phyloP scores from a whole-genome alignment of 345 rosid species.

The Hibiscus tridactylites region DNA sequence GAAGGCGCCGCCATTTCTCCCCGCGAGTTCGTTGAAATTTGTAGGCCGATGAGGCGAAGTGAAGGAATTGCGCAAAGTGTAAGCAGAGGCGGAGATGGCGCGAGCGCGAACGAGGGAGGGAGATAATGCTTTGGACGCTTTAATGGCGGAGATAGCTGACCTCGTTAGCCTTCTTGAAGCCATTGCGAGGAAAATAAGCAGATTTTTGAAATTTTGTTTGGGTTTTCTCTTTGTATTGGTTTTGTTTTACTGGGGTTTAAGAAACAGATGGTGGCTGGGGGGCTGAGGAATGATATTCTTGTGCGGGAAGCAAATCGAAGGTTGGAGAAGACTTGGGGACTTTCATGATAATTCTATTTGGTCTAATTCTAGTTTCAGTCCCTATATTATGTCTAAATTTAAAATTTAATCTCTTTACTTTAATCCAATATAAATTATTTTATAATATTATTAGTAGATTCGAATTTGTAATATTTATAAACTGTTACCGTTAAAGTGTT shows the following conservation, averaged over 20 bases:
- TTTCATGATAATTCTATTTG: not conserved
- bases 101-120: slow-evolving; percentile 16
- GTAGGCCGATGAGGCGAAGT: not conserved
- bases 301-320: slow-evolving; percentile 15
- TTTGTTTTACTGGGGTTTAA: not conserved
- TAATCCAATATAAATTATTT: too few species aligned
- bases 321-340: slow-evolving; percentile 20
- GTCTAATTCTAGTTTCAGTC: not conserved
- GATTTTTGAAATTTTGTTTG: not conserved
- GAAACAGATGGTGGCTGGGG: not conserved
- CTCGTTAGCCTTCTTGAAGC: slow-evolving; percentile 35
- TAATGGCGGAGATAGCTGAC: slow-evolving; percentile 20
- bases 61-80: not conserved
- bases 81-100: slow-evolving; percentile 16
- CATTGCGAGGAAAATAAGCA: slow-evolving; percentile 2
- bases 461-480: too few species aligned
- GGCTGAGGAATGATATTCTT: too few species aligned
- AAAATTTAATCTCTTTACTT: too few species aligned
- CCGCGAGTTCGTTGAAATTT: not conserved
- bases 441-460: too few species aligned
- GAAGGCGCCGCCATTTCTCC: slow-evolving; percentile 9
- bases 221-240: not conserved
- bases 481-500: too few species aligned
- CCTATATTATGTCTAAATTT: too few species aligned
- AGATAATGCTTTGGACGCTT: slow-evolving; percentile 8